A percentile compares a stretch with the other conserved stretches of the same genome.
phyloP scores from a whole-genome alignment of 345 rosid species.

The Theobroma cacao region DNA sequence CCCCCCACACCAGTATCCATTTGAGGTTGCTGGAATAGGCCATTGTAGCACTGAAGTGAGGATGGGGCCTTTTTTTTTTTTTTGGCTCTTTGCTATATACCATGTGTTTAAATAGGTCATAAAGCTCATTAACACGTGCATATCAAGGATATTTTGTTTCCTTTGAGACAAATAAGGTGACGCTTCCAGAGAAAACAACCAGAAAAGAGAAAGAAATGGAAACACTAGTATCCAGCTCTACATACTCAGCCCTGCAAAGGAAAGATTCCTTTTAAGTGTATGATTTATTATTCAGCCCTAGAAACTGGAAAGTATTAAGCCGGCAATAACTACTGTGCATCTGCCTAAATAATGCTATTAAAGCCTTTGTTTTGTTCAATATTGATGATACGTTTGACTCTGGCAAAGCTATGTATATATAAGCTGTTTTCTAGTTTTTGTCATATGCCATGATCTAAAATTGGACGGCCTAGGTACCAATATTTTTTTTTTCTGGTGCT shows the following conservation, averaged over 20 bases:
- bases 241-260: neutral
- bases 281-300: neutral
- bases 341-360: neutral
- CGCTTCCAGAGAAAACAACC: slow-evolving; percentile 11
- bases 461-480: no score
- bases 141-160: neutral
- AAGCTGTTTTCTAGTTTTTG: neutral
- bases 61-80: neutral
- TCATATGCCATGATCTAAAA: neutral
- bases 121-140: neutral
- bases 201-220: neutral
- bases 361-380: neutral
- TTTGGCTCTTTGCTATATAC: neutral
- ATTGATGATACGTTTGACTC: neutral
- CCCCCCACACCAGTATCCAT: neutral
- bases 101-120: neutral
- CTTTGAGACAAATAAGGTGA: neutral
- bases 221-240: neutral
- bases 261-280: neutral
- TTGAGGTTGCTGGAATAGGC: slow-evolving; percentile 8
- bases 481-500: no score
- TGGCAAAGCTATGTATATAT: neutral
- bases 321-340: neutral
- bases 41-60: slow-evolving; percentile 19
- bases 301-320: neutral